Percentiles rank a stretch among this genome's conserved stretches.
These are phyloP conservation scores for Iris pallida DNA, from an alignment of 116 monocot species.

Conservation along the genomic window DNA sequence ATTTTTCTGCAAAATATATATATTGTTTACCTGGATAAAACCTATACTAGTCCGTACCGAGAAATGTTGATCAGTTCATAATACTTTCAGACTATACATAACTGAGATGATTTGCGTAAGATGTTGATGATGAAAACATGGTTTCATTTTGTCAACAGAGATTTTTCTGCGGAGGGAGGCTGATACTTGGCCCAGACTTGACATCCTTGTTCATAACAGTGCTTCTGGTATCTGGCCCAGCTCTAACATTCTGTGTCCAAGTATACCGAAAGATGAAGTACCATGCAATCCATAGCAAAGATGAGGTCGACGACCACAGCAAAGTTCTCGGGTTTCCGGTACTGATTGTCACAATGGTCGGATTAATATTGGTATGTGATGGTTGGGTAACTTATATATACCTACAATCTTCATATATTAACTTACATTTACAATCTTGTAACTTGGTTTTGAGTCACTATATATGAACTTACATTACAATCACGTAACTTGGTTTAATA, in stretches of 20 bases:
- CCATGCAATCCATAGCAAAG: neutral
- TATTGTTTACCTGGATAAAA: neutral
- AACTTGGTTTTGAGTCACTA: neutral
- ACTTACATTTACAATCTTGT: neutral
- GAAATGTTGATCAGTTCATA: neutral
- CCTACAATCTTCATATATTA: neutral
- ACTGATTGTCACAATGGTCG: conserved; percentile 32
- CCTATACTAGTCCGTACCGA: neutral
- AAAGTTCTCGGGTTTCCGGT: conserved; percentile 45
- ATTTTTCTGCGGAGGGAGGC: conserved; percentile 81
- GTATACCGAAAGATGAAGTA: conserved; percentile 35
- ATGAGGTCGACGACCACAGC: conserved; percentile 3
- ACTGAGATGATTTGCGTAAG: neutral
- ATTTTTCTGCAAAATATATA: neutral
- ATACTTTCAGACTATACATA: neutral
- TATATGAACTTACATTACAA: neutral
- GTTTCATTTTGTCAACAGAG: conserved; percentile 34
- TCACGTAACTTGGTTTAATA: no score
- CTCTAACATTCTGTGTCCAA: conserved; percentile 48
- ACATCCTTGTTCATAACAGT: conserved; percentile 61
- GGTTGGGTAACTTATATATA: neutral
- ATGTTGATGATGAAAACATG: neutral
- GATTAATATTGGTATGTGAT: conserved; percentile 36
- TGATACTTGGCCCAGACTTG: conserved; percentile 92
- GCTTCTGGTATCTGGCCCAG: conserved; percentile 58